phyloP scores from a whole-genome alignment of 192 early-diverging fungal genomes.

The Umbelopsis isabellina region DNA sequence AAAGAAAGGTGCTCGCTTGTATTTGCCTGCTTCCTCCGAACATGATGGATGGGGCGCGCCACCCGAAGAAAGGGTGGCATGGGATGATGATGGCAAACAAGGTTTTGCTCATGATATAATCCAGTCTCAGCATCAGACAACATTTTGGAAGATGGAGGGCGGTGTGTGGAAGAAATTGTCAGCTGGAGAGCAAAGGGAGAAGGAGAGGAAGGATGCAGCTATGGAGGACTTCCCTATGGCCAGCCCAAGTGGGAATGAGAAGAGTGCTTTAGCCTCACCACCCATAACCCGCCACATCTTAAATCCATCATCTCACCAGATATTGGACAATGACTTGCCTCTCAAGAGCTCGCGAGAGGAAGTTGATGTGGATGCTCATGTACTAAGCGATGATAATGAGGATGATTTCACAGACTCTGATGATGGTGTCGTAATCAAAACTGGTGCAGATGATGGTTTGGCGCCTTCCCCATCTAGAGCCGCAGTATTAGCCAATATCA shows the following conservation, averaged over 20 bases:
- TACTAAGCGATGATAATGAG: constrained; percentile 8
- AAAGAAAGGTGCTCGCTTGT: constrained; percentile 13
- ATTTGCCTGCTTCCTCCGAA: not conserved
- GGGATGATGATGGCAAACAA: constrained; percentile 30
- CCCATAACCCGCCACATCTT: not conserved
- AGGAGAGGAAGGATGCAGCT: not conserved
- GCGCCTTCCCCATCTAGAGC: too few relatives aligned
- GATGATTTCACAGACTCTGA: not conserved
- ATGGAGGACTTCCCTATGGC: too few relatives aligned
- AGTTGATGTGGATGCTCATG: not conserved
- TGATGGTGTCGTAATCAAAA: not conserved
- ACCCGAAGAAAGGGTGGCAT: constrained; percentile 23
- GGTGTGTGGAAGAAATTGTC: constrained; percentile 29
- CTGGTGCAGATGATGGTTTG: not conserved
- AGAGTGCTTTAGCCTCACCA: not conserved
- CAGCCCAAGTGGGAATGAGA: too few relatives aligned
- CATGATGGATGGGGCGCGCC: constrained; percentile 36
- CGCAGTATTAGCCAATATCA: not conserved
- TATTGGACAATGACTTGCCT: not conserved
- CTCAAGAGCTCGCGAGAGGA: not conserved
- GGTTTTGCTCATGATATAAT: constrained; percentile 36
- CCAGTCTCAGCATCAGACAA: constrained; percentile 34
- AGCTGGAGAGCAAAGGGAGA: not conserved
- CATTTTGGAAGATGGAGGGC: constrained; percentile 28
- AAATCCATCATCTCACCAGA: too few relatives aligned